Evolutionary conservation across 768 basidiomycete genomes (phyloP), one percentile per base, ranked within the genome.

Genomic region (Pulveroboletus frians): DNA sequence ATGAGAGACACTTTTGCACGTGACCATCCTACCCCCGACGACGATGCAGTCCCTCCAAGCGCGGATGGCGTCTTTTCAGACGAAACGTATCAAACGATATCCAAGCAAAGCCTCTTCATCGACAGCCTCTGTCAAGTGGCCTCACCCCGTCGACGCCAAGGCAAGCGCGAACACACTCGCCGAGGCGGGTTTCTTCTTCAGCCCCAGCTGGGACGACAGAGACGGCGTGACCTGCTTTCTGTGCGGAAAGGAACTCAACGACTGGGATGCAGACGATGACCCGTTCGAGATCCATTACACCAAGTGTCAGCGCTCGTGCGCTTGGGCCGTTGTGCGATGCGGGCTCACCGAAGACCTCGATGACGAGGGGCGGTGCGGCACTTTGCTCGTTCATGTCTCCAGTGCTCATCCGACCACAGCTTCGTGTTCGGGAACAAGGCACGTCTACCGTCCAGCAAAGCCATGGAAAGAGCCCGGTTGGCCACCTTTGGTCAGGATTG

Each of bases 171-270:
- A 76, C 46, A 74, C 78, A 4, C 80, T 98, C 14, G 86, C 94
- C 2, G 82, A 86, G 55, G 94, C 94, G 3, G 94, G 94, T 9
- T 97, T 95, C 71, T 94, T 81, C 74, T 93, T 77, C 69, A 75
- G 75, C 53, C 90, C 90, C 0, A 79, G 77, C 54, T 70, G 72
- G 50, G 78, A 81, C 20, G 82, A 85, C 51, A 73, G 72, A 14
- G 90, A 93, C 68, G 84, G 80, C 57, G 92, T 88, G 18, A 75
- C 78, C 4, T 98, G 94, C 66, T 96, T 85, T 65, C 71, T 85
- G 55, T 98, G 94, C 70, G 76, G 75, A 39, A 89, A 93, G 58
- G 75, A 85, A 52, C 75, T 97, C 9, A 80, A 81, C 46, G 88
- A 85, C 17, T 98, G 94, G 94, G 87, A 87, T 40, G 74, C 73